phyloP scores from a whole-genome alignment of 1,139 yeast species.

The Suhomyces bribrorum region DNA sequence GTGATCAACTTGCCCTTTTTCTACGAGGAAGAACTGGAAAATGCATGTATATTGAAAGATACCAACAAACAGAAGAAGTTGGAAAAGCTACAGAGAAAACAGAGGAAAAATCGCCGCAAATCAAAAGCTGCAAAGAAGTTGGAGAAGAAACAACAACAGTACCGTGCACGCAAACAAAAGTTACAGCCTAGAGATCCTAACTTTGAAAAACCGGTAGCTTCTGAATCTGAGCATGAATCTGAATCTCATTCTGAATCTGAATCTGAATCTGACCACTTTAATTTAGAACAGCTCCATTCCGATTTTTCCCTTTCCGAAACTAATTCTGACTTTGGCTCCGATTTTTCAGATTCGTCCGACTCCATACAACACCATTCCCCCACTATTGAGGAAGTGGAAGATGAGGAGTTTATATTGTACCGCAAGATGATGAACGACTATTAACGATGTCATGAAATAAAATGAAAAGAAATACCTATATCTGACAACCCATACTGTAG shows the following conservation, averaged over 20 bases:
- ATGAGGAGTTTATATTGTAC: slow-evolving; percentile 17
- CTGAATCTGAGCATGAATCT: not conserved
- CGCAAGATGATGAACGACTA: slow-evolving; percentile 11
- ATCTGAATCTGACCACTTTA: not conserved
- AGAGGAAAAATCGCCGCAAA: slow-evolving; percentile 3
- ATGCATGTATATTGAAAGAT: slow-evolving; percentile 1
- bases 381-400: slow-evolving; percentile 19
- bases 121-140: slow-evolving; percentile 3
- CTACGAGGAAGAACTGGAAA: slow-evolving; percentile 2
- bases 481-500: no score
- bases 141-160: slow-evolving; percentile 2
- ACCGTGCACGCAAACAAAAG: not conserved
- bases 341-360: not conserved
- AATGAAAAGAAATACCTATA: no score
- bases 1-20: slow-evolving; percentile 42
- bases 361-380: not conserved
- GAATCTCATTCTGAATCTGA: slow-evolving; percentile 1
- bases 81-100: slow-evolving; percentile 5
- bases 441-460: slow-evolving; percentile 2
- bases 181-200: no score
- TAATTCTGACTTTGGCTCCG: slow-evolving; percentile 3
- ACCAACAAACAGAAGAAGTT: slow-evolving; percentile 8
- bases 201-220: no score
- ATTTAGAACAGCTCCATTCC: not conserved
- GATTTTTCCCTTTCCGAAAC: not conserved